phyloP scores from a whole-genome alignment of 805 yeast genomes.

The Cyberlindnera nakhonratchasimensis region DNA sequence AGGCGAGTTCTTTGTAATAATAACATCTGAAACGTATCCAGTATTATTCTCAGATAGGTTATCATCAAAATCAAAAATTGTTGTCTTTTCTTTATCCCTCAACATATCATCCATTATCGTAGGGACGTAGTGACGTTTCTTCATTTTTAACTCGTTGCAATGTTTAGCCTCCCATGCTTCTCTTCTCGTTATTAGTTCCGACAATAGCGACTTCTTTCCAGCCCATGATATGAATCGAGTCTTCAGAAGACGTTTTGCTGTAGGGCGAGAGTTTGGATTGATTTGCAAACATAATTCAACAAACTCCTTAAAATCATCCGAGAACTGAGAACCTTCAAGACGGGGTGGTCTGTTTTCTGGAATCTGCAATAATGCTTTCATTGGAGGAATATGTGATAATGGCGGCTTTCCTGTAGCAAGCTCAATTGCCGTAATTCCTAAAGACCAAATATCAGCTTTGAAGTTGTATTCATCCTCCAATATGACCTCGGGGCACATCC shows the following conservation, averaged over 20 bases:
- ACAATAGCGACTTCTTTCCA: conserved; percentile 34
- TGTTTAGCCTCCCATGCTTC: conserved; percentile 36
- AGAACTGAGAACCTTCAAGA: conserved; percentile 78
- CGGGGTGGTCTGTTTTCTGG: conserved; percentile 81
- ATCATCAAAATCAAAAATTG: conserved; percentile 27
- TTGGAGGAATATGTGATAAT: conserved; percentile 62
- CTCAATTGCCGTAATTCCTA: conserved; percentile 92
- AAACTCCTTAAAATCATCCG: conserved; percentile 63
- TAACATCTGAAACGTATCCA: conserved; percentile 20
- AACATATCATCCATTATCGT: conserved; percentile 22
- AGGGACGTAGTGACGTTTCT: conserved; percentile 28
- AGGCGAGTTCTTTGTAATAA: conserved; percentile 22
- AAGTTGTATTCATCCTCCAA: conserved; percentile 81
- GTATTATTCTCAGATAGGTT: not conserved
- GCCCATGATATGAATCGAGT: conserved; percentile 50
- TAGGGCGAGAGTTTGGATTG: conserved; percentile 64
- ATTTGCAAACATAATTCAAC: conserved; percentile 65
- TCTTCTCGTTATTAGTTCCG: conserved; percentile 41
- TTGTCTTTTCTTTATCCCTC: conserved; percentile 4
- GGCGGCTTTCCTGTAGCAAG: conserved; percentile 98
- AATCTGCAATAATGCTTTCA: conserved; percentile 36
- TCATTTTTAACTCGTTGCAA: conserved; percentile 2
- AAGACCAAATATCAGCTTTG: conserved; percentile 96
- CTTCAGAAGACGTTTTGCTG: conserved; percentile 55
- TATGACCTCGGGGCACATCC: conserved; percentile 99